These are phyloP conservation scores for Rhododendron mucronatum DNA, from an alignment of 148 eudicot genomes.

Conservation along the genomic window DNA sequence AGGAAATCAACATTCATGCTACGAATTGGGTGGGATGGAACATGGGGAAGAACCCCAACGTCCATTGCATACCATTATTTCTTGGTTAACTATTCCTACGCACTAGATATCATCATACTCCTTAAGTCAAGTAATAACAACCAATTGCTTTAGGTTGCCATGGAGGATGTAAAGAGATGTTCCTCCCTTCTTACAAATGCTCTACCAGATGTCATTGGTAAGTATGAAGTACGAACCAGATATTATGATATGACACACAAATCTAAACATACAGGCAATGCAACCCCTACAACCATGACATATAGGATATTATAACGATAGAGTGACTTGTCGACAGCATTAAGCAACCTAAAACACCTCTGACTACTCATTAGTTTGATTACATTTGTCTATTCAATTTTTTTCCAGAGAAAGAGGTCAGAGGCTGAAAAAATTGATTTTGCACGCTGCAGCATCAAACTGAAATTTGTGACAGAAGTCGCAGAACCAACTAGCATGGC, in stretches of 20 bases:
- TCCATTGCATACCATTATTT: not conserved
- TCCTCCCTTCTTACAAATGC: not conserved
- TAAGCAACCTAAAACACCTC: not conserved
- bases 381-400: not conserved
- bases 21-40: not conserved
- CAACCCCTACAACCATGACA: not conserved
- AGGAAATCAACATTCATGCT: slow-evolving; percentile 5
- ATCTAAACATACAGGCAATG: not conserved
- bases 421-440: not conserved
- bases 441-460: not conserved
- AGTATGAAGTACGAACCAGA: not conserved
- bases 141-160: not conserved
- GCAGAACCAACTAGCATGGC: not conserved
- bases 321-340: not conserved
- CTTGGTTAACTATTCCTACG: not conserved
- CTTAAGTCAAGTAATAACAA: not conserved
- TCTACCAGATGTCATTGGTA: not conserved
- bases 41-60: not conserved
- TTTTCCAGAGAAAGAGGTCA: not conserved
- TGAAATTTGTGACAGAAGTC: not conserved
- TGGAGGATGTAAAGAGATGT: slow-evolving; percentile 1
- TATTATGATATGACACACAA: not conserved
- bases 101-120: not conserved
- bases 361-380: not conserved
- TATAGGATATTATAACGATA: not conserved